Percentiles rank a stretch among this genome's conserved stretches.
Conservation (phyloP, 2,329 filamentous ascomycete species). For the Pseudogymnoascus sp. region DNA sequence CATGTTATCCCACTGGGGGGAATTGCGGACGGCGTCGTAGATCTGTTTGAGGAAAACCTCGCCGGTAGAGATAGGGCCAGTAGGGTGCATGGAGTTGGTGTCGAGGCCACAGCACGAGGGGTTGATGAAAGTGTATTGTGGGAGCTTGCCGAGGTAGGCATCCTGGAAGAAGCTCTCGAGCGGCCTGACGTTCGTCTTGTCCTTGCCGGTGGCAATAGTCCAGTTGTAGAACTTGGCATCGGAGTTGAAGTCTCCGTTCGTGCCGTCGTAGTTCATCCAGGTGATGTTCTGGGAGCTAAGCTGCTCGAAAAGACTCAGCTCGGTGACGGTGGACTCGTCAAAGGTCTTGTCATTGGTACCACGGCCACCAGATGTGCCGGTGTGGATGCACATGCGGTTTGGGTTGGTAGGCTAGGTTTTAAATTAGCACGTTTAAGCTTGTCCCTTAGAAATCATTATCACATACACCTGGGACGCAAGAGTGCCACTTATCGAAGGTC, state of each 20-base stretch:
- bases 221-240: constrained; percentile 39
- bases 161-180: constrained; percentile 38
- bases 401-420: constrained; percentile 34
- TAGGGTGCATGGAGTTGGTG: constrained; percentile 36
- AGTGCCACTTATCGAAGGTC: constrained; percentile 39
- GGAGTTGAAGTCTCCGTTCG: constrained; percentile 32
- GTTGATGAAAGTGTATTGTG: constrained; percentile 42
- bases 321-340: constrained; percentile 26
- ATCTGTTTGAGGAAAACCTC: constrained; percentile 39
- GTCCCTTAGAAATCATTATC: not conserved
- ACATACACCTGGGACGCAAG: constrained; percentile 36
- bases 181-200: constrained; percentile 29
- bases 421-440: constrained; percentile 9
- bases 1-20: constrained; percentile 40
- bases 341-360: constrained; percentile 32
- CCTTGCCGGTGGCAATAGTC: constrained; percentile 31
- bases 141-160: constrained; percentile 36
- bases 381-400: constrained; percentile 33
- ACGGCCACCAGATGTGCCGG: constrained; percentile 34
- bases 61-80: constrained; percentile 36
- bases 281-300: constrained; percentile 33
- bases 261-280: constrained; percentile 41
- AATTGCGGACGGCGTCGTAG: constrained; percentile 37
- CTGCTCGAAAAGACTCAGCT: constrained; percentile 35
- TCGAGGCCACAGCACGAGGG: constrained; percentile 37